These are phyloP conservation scores for Boletus rubescentipes DNA, from an alignment of 768 basidiomycete genomes.

Conservation along the genomic window DNA sequence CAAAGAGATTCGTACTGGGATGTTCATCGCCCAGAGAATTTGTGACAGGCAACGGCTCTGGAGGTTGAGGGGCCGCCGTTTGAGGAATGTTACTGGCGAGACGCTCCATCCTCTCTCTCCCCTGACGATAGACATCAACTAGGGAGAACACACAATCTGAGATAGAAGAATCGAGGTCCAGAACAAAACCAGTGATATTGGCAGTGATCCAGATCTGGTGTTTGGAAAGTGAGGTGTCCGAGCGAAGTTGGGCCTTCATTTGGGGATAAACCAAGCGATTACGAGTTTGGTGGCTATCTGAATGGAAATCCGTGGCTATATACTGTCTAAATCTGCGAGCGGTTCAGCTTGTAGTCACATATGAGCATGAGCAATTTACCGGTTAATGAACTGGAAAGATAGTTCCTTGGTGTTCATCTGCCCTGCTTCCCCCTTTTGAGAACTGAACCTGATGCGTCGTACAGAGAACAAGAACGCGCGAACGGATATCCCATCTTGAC, in stretches of 20 bases:
- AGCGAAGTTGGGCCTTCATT: constrained; percentile 73
- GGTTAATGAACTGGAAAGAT: constrained; percentile 82
- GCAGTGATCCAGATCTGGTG: constrained; percentile 63
- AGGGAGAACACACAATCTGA: constrained; percentile 78
- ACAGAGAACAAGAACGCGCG: constrained; percentile 88
- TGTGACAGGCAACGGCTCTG: constrained; percentile 3
- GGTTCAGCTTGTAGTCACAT: constrained; percentile 3
- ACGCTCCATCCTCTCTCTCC: constrained; percentile 73
- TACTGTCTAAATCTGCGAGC: constrained; percentile 76
- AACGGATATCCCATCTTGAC: constrained; percentile 45
- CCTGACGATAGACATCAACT: constrained; percentile 80
- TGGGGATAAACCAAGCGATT: constrained; percentile 79
- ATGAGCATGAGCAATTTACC: constrained; percentile 43
- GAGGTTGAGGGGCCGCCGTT: constrained; percentile 7
- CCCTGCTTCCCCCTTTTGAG: constrained; percentile 76
- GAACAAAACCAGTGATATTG: constrained; percentile 77
- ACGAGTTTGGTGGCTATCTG: constrained; percentile 61
- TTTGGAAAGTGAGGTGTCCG: constrained; percentile 46
- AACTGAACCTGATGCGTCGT: constrained; percentile 67
- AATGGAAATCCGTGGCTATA: constrained; percentile 64
- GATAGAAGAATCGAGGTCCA: constrained; percentile 82
- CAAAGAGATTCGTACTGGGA: constrained; percentile 60
- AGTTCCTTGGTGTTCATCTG: constrained; percentile 68
- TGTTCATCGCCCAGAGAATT: constrained; percentile 17
- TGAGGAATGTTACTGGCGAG: constrained; percentile 58